Percentiles rank a stretch among this genome's conserved stretches.
phyloP scores from a whole-genome alignment of 495 filamentous ascomycete genomes.

The Talaromyces borbonicus region DNA sequence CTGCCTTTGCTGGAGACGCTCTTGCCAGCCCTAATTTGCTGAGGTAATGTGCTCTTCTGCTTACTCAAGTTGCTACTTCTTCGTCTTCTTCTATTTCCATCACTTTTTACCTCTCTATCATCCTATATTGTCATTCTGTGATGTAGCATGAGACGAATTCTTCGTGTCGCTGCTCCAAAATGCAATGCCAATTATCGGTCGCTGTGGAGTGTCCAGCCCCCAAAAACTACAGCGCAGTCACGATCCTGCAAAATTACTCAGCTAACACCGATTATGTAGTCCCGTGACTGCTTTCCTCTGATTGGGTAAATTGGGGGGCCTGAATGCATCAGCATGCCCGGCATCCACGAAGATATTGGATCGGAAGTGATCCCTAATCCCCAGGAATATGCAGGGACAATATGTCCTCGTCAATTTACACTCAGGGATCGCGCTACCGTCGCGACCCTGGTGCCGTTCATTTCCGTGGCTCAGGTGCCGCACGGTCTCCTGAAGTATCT shows the following conservation, averaged over 20 bases:
- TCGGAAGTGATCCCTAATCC: conserved; percentile 33
- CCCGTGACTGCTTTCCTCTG: conserved; percentile 22
- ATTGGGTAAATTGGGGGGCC: neutral
- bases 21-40: conserved; percentile 9
- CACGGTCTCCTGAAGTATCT: conserved; percentile 69
- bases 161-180: too few relatives aligned
- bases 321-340: conserved; percentile 51
- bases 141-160: too few relatives aligned
- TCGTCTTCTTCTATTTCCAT: too few relatives aligned
- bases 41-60: too few relatives aligned
- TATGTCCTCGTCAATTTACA: conserved; percentile 75
- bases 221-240: conserved; percentile 4
- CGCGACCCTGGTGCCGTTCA: conserved; percentile 84
- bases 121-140: too few relatives aligned
- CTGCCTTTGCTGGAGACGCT: conserved; percentile 16
- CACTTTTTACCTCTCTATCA: too few relatives aligned
- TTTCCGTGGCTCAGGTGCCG: conserved; percentile 63
- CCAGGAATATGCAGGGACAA: conserved; percentile 53
- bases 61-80: too few relatives aligned
- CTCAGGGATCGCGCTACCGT: conserved; percentile 83
- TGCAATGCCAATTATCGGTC: too few relatives aligned
- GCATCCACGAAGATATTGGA: conserved; percentile 73
- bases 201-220: neutral
- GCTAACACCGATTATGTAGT: conserved; percentile 29
- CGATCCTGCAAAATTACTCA: too few relatives aligned